A percentile compares a stretch with the other conserved stretches of the same genome.
These are phyloP conservation scores for Melampsora americana DNA, from an alignment of 1,284 basidiomycete genomes.

Conservation along the genomic window DNA sequence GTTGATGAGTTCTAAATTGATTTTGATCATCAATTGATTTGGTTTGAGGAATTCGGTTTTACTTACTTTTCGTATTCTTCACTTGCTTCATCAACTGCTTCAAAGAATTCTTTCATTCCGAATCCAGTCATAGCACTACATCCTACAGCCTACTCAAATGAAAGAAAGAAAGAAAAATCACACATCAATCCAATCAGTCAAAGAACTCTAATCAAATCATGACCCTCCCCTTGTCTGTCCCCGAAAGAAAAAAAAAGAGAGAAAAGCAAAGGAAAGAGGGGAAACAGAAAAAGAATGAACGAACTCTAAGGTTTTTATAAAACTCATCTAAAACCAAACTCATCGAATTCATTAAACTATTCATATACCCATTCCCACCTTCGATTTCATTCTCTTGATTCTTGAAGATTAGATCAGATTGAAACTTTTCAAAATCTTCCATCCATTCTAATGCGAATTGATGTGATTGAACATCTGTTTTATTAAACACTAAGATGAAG, in stretches of 20 bases:
- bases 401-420: conserved; percentile 57
- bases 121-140: conserved; percentile 93
- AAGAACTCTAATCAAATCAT: conserved; percentile 15
- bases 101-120: conserved; percentile 85
- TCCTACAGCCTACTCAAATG: conserved; percentile 83
- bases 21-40: conserved; percentile 30
- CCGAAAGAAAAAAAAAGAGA: too few species aligned
- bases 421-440: conserved; percentile 82
- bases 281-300: conserved; percentile 45
- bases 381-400: conserved; percentile 79
- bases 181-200: conserved; percentile 7
- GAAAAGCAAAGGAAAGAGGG: too few species aligned
- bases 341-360: conserved; percentile 98
- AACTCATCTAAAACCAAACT: conserved; percentile 97
- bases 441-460: conserved; percentile 96
- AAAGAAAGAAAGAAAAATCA: too few species aligned
- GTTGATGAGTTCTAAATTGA: conserved; percentile 17
- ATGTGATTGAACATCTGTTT: conserved; percentile 85
- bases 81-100: conserved; percentile 80
- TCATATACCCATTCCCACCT: conserved; percentile 74
- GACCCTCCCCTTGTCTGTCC: too few species aligned
- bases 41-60: not conserved
- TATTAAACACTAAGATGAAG: conserved; percentile 98
- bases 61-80: conserved; percentile 79
- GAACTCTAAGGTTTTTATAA: conserved; percentile 88